Base-by-base conservation (phyloP, 176 grass and related monocot species). In the Puya raimondii region DNA sequence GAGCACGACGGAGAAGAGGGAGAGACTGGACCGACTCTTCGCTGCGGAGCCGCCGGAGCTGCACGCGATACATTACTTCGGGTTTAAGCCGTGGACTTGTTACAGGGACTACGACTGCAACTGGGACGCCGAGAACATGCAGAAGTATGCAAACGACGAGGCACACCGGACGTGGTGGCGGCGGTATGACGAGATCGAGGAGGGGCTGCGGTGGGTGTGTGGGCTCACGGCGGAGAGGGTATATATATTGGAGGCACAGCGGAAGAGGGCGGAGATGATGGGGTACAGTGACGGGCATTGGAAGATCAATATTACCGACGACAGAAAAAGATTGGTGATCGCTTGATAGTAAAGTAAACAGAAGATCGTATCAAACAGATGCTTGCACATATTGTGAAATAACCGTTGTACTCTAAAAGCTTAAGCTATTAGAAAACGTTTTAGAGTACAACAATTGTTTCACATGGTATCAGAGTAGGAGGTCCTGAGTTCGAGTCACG, bases 51-150 rank as follows among this genome's bases (percentile, higher is more conserved):
- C 93, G 50, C 42, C 93, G 6, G 73, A 78, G 86, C 69, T 92
- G 50, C 90, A 88, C 76, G 72, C 84, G 0, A 75, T 97, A n/a
- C 93, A 97, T 71, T 97, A 87, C 77, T 86, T 97, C 0, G 93
- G 93, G 11, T n/a, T 92, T 59, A 97, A 97, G 85, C 93, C 89
- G 0, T 97, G 93, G 93, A 27, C 71, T 81, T 97, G 93, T 73
- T 88, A 90, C 84, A 51, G 89, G 22, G 93, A 92, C 78, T 90
- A 92, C 80, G 93, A 92, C 79, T 97, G 93, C 80, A 97, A 97
- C 82, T 92, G 89, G 93, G 85, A 88, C 82, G 57, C 85, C 13
- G 79, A 10, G 8, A 69, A 86, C 78, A 89, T 88, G 82, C 49
- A 86, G 4, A 79, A 81, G 53, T 97, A 92, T 52, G 93, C 93